A percentile compares a stretch with the other conserved stretches of the same genome.
These are phyloP conservation scores for Pichia sp. DNA, from an alignment of 1,139 yeast species.

Conservation along the genomic window DNA sequence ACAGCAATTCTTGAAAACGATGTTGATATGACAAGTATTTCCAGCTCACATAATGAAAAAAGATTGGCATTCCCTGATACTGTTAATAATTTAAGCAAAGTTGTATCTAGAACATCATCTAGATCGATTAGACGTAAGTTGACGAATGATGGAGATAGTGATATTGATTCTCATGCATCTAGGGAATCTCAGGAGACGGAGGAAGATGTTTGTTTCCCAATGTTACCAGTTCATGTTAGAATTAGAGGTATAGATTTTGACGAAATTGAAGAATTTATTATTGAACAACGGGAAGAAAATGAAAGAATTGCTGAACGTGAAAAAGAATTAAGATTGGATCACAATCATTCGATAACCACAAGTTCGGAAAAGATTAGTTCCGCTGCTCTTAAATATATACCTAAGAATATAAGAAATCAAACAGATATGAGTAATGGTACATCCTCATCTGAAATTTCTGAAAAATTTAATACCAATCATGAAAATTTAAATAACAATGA, in stretches of 20 bases:
- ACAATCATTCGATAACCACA: slow-evolving; percentile 20
- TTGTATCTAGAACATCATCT: slow-evolving; percentile 22
- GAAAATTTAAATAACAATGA: background rate
- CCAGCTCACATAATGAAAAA: background rate
- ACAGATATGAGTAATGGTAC: background rate
- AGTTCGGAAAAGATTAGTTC: slow-evolving; percentile 30
- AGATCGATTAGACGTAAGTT: slow-evolving; percentile 23
- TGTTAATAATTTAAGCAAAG: slow-evolving; percentile 10
- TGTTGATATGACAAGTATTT: slow-evolving; percentile 10
- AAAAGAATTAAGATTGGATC: slow-evolving; percentile 22
- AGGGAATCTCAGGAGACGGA: slow-evolving; percentile 81
- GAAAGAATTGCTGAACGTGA: slow-evolving; percentile 27
- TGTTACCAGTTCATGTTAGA: slow-evolving; percentile 66
- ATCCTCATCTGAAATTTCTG: slow-evolving; percentile 12
- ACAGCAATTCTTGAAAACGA: too few species aligned
- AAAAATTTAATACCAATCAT: slow-evolving; percentile 3
- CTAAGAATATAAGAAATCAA: slow-evolving; percentile 24
- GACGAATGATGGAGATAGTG: slow-evolving; percentile 44
- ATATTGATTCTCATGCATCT: slow-evolving; percentile 64
- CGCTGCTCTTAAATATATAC: slow-evolving; percentile 64
- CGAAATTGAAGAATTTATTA: slow-evolving; percentile 69
- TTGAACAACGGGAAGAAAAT: slow-evolving; percentile 38
- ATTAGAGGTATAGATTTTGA: slow-evolving; percentile 73
- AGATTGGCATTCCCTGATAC: background rate
- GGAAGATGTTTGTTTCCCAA: slow-evolving; percentile 96